phyloP scores from a whole-genome alignment of 495 filamentous ascomycete genomes.

The Chaetomium cochliodes region DNA sequence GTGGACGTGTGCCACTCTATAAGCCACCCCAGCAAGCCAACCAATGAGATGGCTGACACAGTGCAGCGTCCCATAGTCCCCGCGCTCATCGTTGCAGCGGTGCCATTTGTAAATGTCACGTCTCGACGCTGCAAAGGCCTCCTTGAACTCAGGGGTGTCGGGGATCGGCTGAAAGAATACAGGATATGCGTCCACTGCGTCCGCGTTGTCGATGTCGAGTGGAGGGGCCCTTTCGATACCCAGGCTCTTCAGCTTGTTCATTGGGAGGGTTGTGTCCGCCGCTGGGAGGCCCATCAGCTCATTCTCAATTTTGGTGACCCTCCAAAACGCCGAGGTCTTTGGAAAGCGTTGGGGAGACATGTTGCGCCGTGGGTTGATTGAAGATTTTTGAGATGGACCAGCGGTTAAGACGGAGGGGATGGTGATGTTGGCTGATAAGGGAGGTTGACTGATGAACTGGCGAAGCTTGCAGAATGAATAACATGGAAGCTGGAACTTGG shows the following conservation, averaged over 20 bases:
- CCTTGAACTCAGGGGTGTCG: background rate
- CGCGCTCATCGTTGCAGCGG: background rate
- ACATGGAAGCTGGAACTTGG: no score
- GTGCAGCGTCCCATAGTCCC: no score
- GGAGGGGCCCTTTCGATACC: background rate
- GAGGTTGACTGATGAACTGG: no score
- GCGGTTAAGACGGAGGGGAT: no score
- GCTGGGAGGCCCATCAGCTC: background rate
- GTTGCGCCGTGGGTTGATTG: background rate
- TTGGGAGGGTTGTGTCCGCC: background rate
- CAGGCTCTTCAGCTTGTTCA: background rate
- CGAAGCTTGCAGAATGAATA: no score
- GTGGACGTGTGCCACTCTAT: no score
- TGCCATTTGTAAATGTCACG: background rate
- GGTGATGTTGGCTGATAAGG: no score
- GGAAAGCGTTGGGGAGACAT: background rate
- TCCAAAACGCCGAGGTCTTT: background rate
- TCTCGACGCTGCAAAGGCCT: background rate
- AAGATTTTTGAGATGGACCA: no score
- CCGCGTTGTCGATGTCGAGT: background rate
- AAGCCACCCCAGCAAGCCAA: background rate
- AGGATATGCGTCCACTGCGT: background rate
- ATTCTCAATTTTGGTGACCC: background rate
- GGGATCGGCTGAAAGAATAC: background rate
- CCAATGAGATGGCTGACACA: background rate